Percentiles rank a stretch among this genome's conserved stretches.
phyloP scores from a whole-genome alignment of 1,284 basidiomycete genomes.

The Ganoderma boninense region DNA sequence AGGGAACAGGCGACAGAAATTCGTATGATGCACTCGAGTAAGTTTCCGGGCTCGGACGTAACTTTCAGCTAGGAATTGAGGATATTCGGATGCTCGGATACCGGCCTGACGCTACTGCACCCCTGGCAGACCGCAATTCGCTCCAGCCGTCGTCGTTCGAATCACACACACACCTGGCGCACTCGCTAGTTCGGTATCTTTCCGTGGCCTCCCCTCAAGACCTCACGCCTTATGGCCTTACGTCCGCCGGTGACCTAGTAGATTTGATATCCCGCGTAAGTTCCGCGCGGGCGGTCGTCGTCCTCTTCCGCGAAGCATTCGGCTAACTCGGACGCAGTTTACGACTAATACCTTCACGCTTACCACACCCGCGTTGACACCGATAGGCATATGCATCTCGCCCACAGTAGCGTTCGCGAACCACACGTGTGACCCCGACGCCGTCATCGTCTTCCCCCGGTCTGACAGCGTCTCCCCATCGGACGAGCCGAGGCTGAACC shows the following conservation, averaged over 20 bases:
- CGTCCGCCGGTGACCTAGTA: slow-evolving; percentile 67
- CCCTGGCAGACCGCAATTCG: slow-evolving; percentile 54
- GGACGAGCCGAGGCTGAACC: slow-evolving; percentile 72
- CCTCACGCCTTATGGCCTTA: slow-evolving; percentile 62
- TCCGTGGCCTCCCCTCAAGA: slow-evolving; percentile 65
- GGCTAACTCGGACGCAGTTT: slow-evolving; percentile 60
- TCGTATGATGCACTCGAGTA: slow-evolving; percentile 80
- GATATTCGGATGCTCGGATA: slow-evolving; percentile 1
- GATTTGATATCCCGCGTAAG: slow-evolving; percentile 75
- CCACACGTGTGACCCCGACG: slow-evolving; percentile 93
- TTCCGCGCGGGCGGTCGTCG: slow-evolving; percentile 7
- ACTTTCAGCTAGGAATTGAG: neutral
- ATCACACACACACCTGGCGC: slow-evolving; percentile 71
- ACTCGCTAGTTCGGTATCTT: slow-evolving; percentile 74
- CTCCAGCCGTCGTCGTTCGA: slow-evolving; percentile 59
- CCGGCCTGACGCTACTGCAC: neutral
- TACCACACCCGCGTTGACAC: slow-evolving; percentile 75
- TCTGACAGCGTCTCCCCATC: slow-evolving; percentile 42
- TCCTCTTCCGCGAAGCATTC: neutral
- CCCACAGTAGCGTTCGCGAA: slow-evolving; percentile 86
- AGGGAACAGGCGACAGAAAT: slow-evolving; percentile 66
- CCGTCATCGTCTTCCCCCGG: slow-evolving; percentile 88
- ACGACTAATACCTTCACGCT: slow-evolving; percentile 90
- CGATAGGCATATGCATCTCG: slow-evolving; percentile 84
- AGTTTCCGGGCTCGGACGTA: slow-evolving; percentile 37